A percentile compares a stretch with the other conserved stretches of the same genome.
These are phyloP conservation scores for Globisporangium barbulae DNA, from an alignment of 352 stramenopile species.

Conservation along the genomic window DNA sequence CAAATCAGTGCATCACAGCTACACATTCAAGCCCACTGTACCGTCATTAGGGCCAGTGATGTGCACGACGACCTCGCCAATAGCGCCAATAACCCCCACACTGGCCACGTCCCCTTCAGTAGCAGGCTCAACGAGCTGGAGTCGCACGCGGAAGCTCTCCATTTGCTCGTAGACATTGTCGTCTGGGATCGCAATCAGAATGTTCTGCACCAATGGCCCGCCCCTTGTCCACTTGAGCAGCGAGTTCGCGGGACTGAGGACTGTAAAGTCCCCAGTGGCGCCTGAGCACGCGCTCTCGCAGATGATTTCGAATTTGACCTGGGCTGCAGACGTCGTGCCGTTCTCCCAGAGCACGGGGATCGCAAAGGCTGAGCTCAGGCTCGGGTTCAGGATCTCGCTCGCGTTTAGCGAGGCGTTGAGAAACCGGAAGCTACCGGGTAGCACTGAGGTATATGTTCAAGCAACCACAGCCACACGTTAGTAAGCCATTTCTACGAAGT, in stretches of 20 bases:
- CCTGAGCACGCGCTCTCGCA: slow-evolving; percentile 40
- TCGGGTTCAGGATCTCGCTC: slow-evolving; percentile 24
- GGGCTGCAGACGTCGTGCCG: slow-evolving; percentile 44
- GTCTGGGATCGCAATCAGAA: slow-evolving; percentile 36
- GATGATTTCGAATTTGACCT: slow-evolving; percentile 38
- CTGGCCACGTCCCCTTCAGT: slow-evolving; percentile 15
- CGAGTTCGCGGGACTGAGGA: slow-evolving; percentile 27
- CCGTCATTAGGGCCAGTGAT: slow-evolving; percentile 62
- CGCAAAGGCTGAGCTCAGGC: slow-evolving; percentile 13
- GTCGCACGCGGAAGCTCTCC: slow-evolving; percentile 47
- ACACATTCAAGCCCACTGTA: neutral
- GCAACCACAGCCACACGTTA: neutral
- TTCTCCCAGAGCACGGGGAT: slow-evolving; percentile 58
- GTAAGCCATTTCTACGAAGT: neutral
- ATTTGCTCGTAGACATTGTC: slow-evolving; percentile 49
- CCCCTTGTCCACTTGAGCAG: slow-evolving; percentile 45
- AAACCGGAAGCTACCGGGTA: slow-evolving; percentile 51
- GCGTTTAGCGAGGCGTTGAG: slow-evolving; percentile 28
- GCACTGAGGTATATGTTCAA: slow-evolving; percentile 26
- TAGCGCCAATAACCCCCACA: slow-evolving; percentile 35
- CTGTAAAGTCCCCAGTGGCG: slow-evolving; percentile 30
- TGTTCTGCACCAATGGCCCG: slow-evolving; percentile 33
- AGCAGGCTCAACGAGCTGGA: slow-evolving; percentile 28
- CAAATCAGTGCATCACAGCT: neutral
- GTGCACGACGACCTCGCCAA: slow-evolving; percentile 40